Conservation (phyloP, 2,329 filamentous ascomycete genomes). For the Trichophyton verrucosum region DNA sequence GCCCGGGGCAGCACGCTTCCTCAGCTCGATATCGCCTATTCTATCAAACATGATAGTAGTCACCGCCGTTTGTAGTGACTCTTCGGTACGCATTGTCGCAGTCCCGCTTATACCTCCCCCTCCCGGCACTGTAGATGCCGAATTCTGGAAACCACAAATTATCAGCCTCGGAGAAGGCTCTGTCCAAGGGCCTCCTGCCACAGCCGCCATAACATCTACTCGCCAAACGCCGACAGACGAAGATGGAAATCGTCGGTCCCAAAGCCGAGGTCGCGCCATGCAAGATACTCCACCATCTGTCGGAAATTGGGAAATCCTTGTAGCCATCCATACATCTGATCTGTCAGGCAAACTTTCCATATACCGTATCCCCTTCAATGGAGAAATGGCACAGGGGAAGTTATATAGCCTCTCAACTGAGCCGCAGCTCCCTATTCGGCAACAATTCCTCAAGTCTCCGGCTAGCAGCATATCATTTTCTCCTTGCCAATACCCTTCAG, state of each 20-base stretch:
- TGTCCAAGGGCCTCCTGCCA: constrained; percentile 39
- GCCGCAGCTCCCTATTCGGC: constrained; percentile 34
- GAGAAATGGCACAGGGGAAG: constrained; percentile 14
- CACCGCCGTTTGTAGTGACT: constrained; percentile 44
- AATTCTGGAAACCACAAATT: constrained; percentile 34
- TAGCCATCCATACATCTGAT: constrained; percentile 36
- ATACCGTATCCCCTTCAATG: constrained; percentile 30
- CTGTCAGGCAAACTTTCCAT: constrained; percentile 34
- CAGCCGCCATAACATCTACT: constrained; percentile 44
- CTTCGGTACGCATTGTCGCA: constrained; percentile 42
- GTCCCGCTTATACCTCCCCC: constrained; percentile 44
- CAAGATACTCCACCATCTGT: constrained; percentile 10
- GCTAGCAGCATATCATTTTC: constrained; percentile 43
- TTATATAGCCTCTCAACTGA: constrained; percentile 23
- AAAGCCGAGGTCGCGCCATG: constrained; percentile 17
- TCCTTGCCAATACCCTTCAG: constrained; percentile 40
- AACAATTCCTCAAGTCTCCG: constrained; percentile 37
- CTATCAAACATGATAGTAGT: constrained; percentile 42
- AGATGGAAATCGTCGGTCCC: constrained; percentile 22
- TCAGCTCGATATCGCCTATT: constrained; percentile 35
- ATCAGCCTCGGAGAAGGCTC: constrained; percentile 36
- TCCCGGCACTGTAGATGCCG: constrained; percentile 25
- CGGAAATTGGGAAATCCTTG: constrained; percentile 32
- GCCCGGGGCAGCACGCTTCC: constrained; percentile 26
- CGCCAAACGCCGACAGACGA: constrained; percentile 24